Evolutionary conservation across 805 yeast species (phyloP), one percentile per base, ranked within the genome.

Genomic region (Candida peoriensis): DNA sequence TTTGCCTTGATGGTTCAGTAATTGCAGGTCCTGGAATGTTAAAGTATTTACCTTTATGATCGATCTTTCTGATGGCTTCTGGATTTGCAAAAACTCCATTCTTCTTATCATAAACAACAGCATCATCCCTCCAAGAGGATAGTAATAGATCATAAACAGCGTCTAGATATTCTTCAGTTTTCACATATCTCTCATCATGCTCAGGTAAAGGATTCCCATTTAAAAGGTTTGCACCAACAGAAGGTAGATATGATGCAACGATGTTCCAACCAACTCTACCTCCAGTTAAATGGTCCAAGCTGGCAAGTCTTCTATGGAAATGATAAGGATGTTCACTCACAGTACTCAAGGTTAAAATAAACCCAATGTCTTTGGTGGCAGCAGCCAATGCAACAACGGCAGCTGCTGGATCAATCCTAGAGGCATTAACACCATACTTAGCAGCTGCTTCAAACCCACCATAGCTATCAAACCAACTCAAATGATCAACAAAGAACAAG

Each of bases 201-300:
- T 55, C 57, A 6, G 68, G 46, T 33, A 42, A 21, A 6, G 43
- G 41, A 10, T 14, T 19, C 6, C 38, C 39, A 37, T 65, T 64
- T 25, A 63, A 43, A 18, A 63, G 42, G 34, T 65, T 62, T 34
- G 61, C 47, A 3, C 70, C 63, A 6, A 68, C 69, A 44, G 64
- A 57, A 32, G 64, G 68, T 28, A 63, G 49, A 34, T 66, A 65
- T 2, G 69, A 61, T 8, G 68, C 58, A 20, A 67, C 71, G 15
- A 67, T 58, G 41, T 67, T 67, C 72, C 72, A 67, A 13, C 71
- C 72, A 32, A 67, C 47, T 38, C 72, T 54, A 6, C 72, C 72
- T 12, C 52, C 50, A 4, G 67, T 56, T 29, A 66, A 54, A 36
- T 65, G 68, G 37, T 67, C 72, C 32, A 67, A 49, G 0, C 72